Evolutionary conservation across 805 yeast genomes (phyloP), one percentile per base, ranked within the genome.

Genomic region (Candida insectalens): DNA sequence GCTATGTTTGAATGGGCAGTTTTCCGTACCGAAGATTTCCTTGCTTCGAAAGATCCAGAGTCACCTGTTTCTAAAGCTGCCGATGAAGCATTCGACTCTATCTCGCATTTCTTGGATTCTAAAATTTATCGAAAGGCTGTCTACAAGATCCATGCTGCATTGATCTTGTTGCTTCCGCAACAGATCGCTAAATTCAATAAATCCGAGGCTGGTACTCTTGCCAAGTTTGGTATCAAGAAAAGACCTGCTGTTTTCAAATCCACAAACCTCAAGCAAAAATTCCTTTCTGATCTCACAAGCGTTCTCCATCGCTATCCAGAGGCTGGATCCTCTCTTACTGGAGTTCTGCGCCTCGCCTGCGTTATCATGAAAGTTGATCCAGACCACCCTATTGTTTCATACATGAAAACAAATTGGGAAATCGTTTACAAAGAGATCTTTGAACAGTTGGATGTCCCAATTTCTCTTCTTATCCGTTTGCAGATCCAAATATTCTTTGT

Each of bases 1-100:
- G 51, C 71, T 3, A 41, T 73, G 6, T 54, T 59, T 37, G 52
- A 58, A 27, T 76, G 82, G 81, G 57, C 69, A 3, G 46, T 65
- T 35, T 59, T 72, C 9, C 58, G 73, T 40, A 69, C 77, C 0
- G 35, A 43, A 4, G 75, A 73, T 33, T 72, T 59, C 38, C 33
- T 62, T 13, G 50, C 47, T 18, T 45, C 49, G 9, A 33, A 46
- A 2, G 38, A 40, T 6, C 32, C 38, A 27, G n/a, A n/a, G n/a
- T 18, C 34, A 4, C 15, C 30, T 1, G 22, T 51, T 4, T 26
- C 43, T 3, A 31, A 44, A 19, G 55, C 52, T 31, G 56, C 57
- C 5, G 65, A 59, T 16, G 25, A 43, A 0, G 36, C 64, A n/a
- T 63, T 63, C 41, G 70, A 64, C 23, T 44, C 48, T n/a, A 30